Conservation (phyloP, 148 eudicot species). For the Pharnaceum exiguum region DNA sequence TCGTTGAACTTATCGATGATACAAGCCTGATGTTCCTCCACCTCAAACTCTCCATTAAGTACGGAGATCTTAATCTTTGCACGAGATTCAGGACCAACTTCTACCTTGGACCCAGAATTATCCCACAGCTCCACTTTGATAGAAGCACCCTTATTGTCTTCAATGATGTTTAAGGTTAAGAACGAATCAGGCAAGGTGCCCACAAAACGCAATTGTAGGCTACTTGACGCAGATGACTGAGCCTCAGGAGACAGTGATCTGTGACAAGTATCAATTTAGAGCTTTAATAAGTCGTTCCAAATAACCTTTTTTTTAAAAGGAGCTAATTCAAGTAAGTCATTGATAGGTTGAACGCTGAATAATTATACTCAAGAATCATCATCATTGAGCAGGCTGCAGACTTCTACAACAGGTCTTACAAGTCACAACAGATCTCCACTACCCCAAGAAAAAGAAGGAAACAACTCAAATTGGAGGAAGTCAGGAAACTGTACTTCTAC, state of each 20-base stretch:
- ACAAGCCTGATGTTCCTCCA: conserved; percentile 30
- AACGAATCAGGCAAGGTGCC: conserved; percentile 6
- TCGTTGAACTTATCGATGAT: conserved; percentile 32
- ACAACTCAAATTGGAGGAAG: conserved; percentile 5
- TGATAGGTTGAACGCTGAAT: no score
- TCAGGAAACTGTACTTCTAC: neutral
- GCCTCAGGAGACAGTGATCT: conserved; percentile 8
- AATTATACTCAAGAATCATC: no score
- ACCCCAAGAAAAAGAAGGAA: no score
- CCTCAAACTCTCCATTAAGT: conserved; percentile 50
- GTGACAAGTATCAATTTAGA: conserved; percentile 5
- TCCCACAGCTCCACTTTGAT: conserved; percentile 10
- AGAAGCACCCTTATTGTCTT: conserved; percentile 12
- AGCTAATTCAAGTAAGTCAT: neutral
- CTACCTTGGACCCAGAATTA: conserved; percentile 9
- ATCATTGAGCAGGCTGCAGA: no score
- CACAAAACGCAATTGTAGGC: conserved; percentile 1
- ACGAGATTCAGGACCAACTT: conserved; percentile 18
- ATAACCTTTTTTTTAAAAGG: no score
- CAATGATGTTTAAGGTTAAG: conserved; percentile 1
- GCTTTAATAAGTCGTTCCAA: neutral
- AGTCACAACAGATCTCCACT: no score
- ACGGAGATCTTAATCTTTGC: conserved; percentile 37
- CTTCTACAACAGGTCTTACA: no score
- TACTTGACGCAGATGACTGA: neutral